These are phyloP conservation scores for Schwanniomyces yamadae DNA, from an alignment of 805 yeast species.

Conservation along the genomic window DNA sequence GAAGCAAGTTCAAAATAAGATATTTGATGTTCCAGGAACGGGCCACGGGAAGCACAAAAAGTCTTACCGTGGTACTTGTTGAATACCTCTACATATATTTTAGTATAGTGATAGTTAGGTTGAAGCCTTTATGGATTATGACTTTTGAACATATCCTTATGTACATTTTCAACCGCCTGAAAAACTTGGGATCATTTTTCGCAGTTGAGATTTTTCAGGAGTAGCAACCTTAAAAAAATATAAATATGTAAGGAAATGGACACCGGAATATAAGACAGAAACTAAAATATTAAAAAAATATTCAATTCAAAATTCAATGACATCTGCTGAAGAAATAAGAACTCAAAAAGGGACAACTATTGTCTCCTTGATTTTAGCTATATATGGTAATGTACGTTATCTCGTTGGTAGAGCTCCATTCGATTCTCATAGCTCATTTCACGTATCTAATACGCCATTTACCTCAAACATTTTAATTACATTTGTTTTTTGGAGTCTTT, in stretches of 20 bases:
- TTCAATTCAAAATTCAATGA: background rate
- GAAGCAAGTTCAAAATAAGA: slow-evolving; percentile 20
- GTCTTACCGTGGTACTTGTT: slow-evolving; percentile 39
- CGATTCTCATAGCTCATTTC: slow-evolving; percentile 47
- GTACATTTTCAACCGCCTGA: too few species aligned
- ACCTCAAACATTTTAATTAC: slow-evolving; percentile 52
- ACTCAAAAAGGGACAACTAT: slow-evolving; percentile 47
- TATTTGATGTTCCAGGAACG: slow-evolving; percentile 18
- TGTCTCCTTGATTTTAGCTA: slow-evolving; percentile 54
- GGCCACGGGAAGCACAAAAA: slow-evolving; percentile 25
- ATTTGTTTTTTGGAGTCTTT: slow-evolving; percentile 57
- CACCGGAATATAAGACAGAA: too few species aligned
- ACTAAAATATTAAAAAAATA: too few species aligned
- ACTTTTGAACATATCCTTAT: too few species aligned
- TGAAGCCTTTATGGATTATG: too few species aligned
- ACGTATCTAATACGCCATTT: slow-evolving; percentile 68
- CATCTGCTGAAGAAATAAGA: slow-evolving; percentile 1
- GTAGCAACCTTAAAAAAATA: background rate
- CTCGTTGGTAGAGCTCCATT: slow-evolving; percentile 54
- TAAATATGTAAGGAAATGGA: too few species aligned
- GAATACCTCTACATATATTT: slow-evolving; percentile 4
- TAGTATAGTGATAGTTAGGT: too few species aligned
- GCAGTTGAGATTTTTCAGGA: background rate
- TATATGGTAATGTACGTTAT: slow-evolving; percentile 55
- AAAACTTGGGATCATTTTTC: background rate